Conservation (phyloP, 2,329 filamentous ascomycete genomes). For the Neonectria ditissima region DNA sequence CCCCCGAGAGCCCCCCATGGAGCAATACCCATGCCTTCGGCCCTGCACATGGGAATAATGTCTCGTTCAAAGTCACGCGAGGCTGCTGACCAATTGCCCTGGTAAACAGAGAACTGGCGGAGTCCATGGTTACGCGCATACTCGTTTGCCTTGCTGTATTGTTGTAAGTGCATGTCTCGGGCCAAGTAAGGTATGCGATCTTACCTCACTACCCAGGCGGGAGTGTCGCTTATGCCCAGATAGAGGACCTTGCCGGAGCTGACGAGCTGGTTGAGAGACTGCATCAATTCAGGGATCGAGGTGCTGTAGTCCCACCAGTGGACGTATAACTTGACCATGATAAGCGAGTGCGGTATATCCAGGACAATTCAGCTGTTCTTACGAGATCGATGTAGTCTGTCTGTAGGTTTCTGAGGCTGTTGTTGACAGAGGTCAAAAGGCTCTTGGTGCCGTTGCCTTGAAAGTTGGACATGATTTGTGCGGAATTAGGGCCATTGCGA, state of each 20-base stretch:
- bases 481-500: conserved; percentile 54
- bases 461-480: conserved; percentile 63
- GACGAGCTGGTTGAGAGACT: conserved; percentile 72
- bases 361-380: conserved; percentile 27
- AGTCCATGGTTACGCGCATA: conserved; percentile 79
- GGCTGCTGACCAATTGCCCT: conserved; percentile 56
- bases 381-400: conserved; percentile 77
- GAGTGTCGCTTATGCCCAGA: conserved; percentile 75
- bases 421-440: conserved; percentile 65
- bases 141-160: conserved; percentile 68
- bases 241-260: conserved; percentile 71
- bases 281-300: conserved; percentile 76
- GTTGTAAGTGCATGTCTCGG: conserved; percentile 20
- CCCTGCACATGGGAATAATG: conserved; percentile 58
- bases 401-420: conserved; percentile 70
- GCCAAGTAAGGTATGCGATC: neutral
- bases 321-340: conserved; percentile 61
- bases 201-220: conserved; percentile 73
- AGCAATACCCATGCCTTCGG: conserved; percentile 63
- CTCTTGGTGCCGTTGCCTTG: conserved; percentile 73
- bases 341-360: neutral
- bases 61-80: conserved; percentile 56
- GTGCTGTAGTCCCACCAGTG: conserved; percentile 78
- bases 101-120: conserved; percentile 71
- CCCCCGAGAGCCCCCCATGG: conserved; percentile 70